Evolutionary conservation across 192 early-diverging fungal species (phyloP), one percentile per base, ranked within the genome.

Genomic region (Chytriomyces sp.): DNA sequence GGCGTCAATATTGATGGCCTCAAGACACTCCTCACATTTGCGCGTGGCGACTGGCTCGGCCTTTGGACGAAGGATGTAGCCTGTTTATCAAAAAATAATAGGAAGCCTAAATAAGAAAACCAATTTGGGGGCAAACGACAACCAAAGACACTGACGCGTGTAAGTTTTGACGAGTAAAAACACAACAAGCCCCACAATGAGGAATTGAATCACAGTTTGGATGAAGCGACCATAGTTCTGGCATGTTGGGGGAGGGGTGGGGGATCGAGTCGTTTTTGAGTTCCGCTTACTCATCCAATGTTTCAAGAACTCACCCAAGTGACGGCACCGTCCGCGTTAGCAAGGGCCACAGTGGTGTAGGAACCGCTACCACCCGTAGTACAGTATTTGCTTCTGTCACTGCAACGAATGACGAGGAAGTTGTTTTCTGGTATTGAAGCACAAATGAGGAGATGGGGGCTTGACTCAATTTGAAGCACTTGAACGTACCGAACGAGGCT

Each of bases 121-220:
- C 8, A 12, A 36, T 61, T n/a, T 14, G 44, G 8, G 31, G 37
- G 59, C 10, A 26, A 64, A 64, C 28, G 44, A 22, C 10, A 37
- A 26, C 12, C 22, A 12, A 64, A 41, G 22, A 12, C 39, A 53
- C 54, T 33, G n/a, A 68, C 65, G 14, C 4, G 72, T 32, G 38
- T 81, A 81, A 14, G 61, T 73, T 77, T 88, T 87, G 52, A 89
- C 83, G 44, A 89, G 70, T 22, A 89, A 32, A 64, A 84, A 91
- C 58, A 90, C 69, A 39, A 83, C 80, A 63, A 80, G 39, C 26
- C 84, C 77, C 31, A 90, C 66, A 38, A 89, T 80, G 66, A 91
- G 70, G 54, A 91, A 91, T 78, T 89, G 85, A 70, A 91, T 78
- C 64, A 88, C 57, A 30, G 68, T 70, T 49, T 89, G 84, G 31